Evolutionary conservation across 2,329 filamentous ascomycete genomes (phyloP).

Genomic region (Botrytis deweyae): DNA sequence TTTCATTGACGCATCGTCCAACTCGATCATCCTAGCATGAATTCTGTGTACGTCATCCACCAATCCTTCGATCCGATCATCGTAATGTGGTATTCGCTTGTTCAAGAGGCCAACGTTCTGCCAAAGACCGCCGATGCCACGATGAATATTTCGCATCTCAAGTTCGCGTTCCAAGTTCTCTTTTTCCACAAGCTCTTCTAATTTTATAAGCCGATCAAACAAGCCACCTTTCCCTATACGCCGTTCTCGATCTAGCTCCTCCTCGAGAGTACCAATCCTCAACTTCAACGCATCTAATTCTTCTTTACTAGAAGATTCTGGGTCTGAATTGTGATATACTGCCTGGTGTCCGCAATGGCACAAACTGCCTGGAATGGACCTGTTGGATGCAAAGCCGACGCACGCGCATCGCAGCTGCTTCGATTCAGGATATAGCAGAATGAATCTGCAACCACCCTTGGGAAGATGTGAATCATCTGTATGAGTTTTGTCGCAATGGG

Average conservation of each 20-base stretch:
- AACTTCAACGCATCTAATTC: conserved; percentile 52
- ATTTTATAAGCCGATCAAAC: conserved; percentile 41
- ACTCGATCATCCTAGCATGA: conserved; percentile 37
- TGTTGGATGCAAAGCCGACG: conserved; percentile 56
- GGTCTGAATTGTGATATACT: conserved; percentile 54
- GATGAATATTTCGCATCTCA: conserved; percentile 55
- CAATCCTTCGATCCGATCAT: conserved; percentile 54
- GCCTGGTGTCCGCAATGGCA: conserved; percentile 61
- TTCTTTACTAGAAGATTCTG: conserved; percentile 47
- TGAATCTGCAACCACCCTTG: conserved; percentile 59
- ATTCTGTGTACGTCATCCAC: conserved; percentile 43
- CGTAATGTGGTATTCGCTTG: conserved; percentile 50
- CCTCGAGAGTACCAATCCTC: conserved; percentile 47
- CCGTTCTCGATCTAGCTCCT: conserved; percentile 44
- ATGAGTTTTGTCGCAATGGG: conserved; percentile 36
- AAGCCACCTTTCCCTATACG: conserved; percentile 33
- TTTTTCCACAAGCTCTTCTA: conserved; percentile 55
- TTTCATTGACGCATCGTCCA: conserved; percentile 40
- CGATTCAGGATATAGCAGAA: conserved; percentile 55
- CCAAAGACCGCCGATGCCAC: conserved; percentile 54
- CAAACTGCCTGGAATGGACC: conserved; percentile 51
- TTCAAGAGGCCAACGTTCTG: conserved; percentile 50
- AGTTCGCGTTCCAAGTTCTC: conserved; percentile 51
- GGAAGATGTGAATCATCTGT: conserved; percentile 50
- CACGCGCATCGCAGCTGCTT: conserved; percentile 60